Conservation (phyloP, 108 stramenopile species). For the Stephanodiscus triporus region DNA sequence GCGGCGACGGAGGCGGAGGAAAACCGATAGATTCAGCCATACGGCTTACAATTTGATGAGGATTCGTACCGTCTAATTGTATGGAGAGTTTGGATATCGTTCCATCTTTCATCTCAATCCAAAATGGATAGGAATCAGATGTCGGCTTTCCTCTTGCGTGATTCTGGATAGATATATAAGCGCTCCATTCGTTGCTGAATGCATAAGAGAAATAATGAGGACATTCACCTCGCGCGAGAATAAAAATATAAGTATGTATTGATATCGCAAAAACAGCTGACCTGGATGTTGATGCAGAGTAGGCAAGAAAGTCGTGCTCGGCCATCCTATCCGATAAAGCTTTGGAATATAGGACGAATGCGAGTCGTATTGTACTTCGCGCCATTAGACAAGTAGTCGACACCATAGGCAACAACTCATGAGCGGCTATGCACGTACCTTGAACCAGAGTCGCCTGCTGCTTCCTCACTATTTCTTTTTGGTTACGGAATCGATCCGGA, state of each 20-base stretch:
- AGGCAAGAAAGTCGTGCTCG: slow-evolving; percentile 57
- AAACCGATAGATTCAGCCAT: slow-evolving; percentile 61
- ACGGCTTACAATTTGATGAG: slow-evolving; percentile 55
- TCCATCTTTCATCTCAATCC: slow-evolving; percentile 75
- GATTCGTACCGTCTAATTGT: slow-evolving; percentile 54
- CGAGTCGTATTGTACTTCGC: neutral
- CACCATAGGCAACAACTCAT: neutral
- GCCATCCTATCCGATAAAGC: slow-evolving; percentile 54
- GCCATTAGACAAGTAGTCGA: no score
- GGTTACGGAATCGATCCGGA: slow-evolving; percentile 79
- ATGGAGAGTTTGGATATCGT: slow-evolving; percentile 52
- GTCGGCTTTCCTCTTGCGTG: slow-evolving; percentile 1
- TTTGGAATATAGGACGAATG: slow-evolving; percentile 27
- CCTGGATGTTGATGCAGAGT: slow-evolving; percentile 23
- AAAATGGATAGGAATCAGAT: slow-evolving; percentile 40
- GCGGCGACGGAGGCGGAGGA: slow-evolving; percentile 37
- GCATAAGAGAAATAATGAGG: neutral
- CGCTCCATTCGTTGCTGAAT: neutral
- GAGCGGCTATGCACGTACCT: slow-evolving; percentile 55
- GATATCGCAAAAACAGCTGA: slow-evolving; percentile 2
- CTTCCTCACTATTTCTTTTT: slow-evolving; percentile 51
- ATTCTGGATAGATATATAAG: neutral
- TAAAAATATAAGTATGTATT: neutral
- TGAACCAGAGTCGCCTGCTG: slow-evolving; percentile 73
- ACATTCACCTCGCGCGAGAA: slow-evolving; percentile 1